These are phyloP conservation scores for Dissoconium aciculare DNA, from an alignment of 2,329 filamentous ascomycete species.

Conservation along the genomic window DNA sequence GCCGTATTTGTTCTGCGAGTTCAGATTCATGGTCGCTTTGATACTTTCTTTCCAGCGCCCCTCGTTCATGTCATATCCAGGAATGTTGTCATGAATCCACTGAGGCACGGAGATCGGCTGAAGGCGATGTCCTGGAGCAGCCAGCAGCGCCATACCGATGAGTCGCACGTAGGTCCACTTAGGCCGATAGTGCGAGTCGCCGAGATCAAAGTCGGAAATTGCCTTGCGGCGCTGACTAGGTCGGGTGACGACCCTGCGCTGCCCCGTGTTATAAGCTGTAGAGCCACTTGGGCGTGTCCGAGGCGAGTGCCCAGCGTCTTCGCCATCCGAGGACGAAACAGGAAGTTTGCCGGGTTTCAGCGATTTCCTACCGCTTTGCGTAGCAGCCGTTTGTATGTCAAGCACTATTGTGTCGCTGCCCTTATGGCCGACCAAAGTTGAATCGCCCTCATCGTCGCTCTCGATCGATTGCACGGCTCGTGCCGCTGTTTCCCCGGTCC, in stretches of 20 bases:
- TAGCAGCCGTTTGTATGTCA: too few species aligned
- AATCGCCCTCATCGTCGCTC: too few species aligned
- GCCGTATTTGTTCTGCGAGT: constrained; percentile 5
- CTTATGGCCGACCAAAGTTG: too few species aligned
- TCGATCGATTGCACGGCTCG: too few species aligned
- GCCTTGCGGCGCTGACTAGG: constrained; percentile 2
- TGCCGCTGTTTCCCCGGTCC: too few species aligned
- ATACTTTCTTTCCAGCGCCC: constrained; percentile 11
- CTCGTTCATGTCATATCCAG: constrained; percentile 10
- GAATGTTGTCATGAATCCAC: constrained; percentile 20
- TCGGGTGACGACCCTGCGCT: not conserved
- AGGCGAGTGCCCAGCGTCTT: not conserved
- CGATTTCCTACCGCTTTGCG: too few species aligned
- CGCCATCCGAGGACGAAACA: not conserved
- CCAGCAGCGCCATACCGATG: constrained; percentile 20
- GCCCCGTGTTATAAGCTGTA: not conserved
- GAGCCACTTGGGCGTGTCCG: too few species aligned
- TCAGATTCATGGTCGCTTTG: constrained; percentile 8
- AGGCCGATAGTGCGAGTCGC: constrained; percentile 12
- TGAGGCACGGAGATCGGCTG: constrained; percentile 9
- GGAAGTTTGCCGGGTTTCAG: too few species aligned
- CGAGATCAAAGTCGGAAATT: constrained; percentile 9
- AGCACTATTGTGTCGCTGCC: too few species aligned
- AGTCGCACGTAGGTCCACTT: constrained; percentile 12
- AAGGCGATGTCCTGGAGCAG: constrained; percentile 13